phyloP scores from a whole-genome alignment of 805 yeast genomes.

The Yamadazyma laniorum region DNA sequence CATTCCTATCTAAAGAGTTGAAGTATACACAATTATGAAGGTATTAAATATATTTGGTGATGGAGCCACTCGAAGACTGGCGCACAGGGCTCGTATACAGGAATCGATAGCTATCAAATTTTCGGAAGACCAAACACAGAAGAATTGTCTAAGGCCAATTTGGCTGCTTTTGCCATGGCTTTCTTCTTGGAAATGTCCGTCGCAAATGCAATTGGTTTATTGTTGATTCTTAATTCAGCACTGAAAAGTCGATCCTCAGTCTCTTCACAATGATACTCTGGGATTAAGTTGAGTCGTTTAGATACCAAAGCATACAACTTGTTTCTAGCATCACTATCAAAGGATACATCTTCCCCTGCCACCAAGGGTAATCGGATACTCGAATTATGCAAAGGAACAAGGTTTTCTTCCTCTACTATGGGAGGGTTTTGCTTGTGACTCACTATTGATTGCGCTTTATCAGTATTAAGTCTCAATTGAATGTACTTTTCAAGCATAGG shows the following conservation, averaged over 20 bases:
- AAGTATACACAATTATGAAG: no score
- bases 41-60: no score
- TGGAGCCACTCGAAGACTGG: no score
- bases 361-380: conserved; percentile 22
- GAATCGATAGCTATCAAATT: no score
- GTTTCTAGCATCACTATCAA: conserved; percentile 38
- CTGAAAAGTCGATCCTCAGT: conserved; percentile 22
- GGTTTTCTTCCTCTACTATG: not conserved
- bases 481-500: conserved; percentile 63
- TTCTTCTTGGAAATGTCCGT: conserved; percentile 36
- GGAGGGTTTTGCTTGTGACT: conserved; percentile 10
- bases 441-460: conserved; percentile 12
- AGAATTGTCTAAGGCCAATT: conserved; percentile 27
- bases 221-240: conserved; percentile 31
- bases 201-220: conserved; percentile 29
- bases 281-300: conserved; percentile 31
- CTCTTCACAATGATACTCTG: conserved; percentile 30
- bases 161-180: conserved; percentile 42
- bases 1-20: no score
- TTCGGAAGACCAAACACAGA: conserved; percentile 1
- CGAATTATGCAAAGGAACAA: not conserved
- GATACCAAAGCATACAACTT: conserved; percentile 39
- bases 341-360: conserved; percentile 21
- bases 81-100: no score
- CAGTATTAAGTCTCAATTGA: conserved; percentile 40